These are phyloP conservation scores for Sungouiella blattae DNA, from an alignment of 805 yeast genomes.

Conservation along the genomic window DNA sequence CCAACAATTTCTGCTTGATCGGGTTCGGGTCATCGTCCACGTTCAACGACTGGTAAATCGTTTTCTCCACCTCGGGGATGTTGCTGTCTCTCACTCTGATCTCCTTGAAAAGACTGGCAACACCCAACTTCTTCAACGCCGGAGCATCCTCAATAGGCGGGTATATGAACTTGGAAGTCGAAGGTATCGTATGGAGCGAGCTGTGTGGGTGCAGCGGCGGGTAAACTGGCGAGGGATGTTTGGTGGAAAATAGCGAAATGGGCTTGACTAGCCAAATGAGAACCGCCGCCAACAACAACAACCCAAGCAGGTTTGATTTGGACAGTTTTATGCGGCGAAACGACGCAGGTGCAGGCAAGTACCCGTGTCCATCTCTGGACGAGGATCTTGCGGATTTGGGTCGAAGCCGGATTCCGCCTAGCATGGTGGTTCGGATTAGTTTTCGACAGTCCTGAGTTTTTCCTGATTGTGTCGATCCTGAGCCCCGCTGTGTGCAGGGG, in stretches of 20 bases:
- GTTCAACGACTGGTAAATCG: conserved; percentile 36
- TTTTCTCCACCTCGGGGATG: conserved; percentile 35
- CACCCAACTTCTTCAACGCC: conserved; percentile 52
- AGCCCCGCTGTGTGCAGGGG: too few species aligned
- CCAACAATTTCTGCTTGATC: conserved; percentile 31
- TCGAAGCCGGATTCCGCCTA: conserved; percentile 13
- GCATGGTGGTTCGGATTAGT: too few species aligned
- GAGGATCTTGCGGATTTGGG: conserved; percentile 10
- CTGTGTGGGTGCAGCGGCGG: conserved; percentile 35
- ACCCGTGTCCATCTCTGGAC: conserved; percentile 3
- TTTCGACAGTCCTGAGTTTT: too few species aligned
- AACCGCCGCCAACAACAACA: conserved; percentile 6
- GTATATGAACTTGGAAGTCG: conserved; percentile 54
- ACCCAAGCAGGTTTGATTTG: background rate
- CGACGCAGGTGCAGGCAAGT: conserved; percentile 10
- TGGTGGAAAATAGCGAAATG: background rate
- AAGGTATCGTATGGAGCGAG: conserved; percentile 32
- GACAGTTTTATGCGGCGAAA: background rate
- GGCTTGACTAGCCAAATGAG: conserved; percentile 13
- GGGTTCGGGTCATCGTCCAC: conserved; percentile 42
- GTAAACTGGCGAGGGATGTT: conserved; percentile 13
- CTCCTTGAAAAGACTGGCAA: conserved; percentile 48
- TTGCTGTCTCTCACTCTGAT: conserved; percentile 45
- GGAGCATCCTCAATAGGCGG: conserved; percentile 77
- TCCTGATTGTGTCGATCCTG: too few species aligned